These are phyloP conservation scores for Trichoderma sp. DNA, from an alignment of 2,329 filamentous ascomycete species.

Conservation along the genomic window DNA sequence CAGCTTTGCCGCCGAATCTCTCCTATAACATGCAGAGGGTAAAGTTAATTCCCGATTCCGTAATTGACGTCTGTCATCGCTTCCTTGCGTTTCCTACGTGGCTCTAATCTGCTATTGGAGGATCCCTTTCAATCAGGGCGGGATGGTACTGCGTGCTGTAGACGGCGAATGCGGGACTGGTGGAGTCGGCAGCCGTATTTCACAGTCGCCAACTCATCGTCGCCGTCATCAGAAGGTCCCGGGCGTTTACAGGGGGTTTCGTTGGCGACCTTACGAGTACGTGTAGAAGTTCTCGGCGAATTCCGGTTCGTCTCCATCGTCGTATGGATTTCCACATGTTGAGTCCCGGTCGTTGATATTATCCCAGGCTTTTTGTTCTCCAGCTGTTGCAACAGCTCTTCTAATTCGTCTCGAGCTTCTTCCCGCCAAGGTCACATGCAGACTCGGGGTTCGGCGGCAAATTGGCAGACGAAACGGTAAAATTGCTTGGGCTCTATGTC, in stretches of 20 bases:
- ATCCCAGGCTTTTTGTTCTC: not conserved
- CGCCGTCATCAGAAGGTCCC: not conserved
- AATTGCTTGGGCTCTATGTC: not conserved
- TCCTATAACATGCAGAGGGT: not conserved
- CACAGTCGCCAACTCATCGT: not conserved
- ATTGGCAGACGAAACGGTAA: not conserved
- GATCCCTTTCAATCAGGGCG: not conserved
- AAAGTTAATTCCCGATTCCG: not conserved
- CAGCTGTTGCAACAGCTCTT: not conserved
- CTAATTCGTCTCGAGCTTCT: not conserved
- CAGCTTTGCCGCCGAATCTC: not conserved
- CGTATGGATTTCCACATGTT: not conserved
- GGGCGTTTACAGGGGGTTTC: not conserved
- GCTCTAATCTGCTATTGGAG: not conserved
- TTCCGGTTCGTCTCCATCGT: not conserved
- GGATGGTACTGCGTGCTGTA: not conserved
- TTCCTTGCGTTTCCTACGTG: not conserved
- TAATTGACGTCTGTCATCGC: not conserved
- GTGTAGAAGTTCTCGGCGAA: not conserved
- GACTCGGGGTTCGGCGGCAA: not conserved
- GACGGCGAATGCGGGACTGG: not conserved
- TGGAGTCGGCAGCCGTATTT: not conserved
- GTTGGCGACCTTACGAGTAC: not conserved
- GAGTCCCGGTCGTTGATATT: not conserved
- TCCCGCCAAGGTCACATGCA: not conserved